Base-by-base conservation (phyloP, 805 yeast genomes). In the Metschnikowia colocasiae region DNA sequence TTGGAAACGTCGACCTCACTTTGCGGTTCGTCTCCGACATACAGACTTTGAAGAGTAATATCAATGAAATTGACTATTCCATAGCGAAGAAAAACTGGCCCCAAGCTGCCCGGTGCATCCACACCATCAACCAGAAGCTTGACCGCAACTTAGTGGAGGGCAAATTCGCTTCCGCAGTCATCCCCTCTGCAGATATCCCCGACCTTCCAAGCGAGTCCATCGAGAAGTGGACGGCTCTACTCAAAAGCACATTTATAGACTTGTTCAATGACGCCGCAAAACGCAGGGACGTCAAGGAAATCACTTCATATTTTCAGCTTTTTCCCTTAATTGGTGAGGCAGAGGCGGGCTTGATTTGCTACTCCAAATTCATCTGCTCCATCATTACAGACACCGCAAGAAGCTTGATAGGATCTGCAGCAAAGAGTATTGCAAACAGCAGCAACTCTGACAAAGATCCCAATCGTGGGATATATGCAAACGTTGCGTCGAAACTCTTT, bases 101-200 rank as follows among this genome's bases (percentile, higher is more conserved):
- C 25, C 62, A 78, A n/a, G 96, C 96, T 1, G 92, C 96, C 0
- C 70, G 69, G 45, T 78, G 89, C 15, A 84, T 90, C 4, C 54
- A 63, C 45, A 62, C 64, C 8, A 63, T 72, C 32, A 61, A 56
- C 20, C 54, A 60, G 26, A 59, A 67, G 47, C 66, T 92, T 32
- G 87, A 95, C 0, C 55, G 63, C 1, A 75, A 72, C 1, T 60
- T 85, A 13, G 69, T 75, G 20, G 53, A 65, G 13, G 91, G 96
- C 16, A 71, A 78, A 46, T 90, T 85, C 63, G 92, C 95, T 1
- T 76, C 82, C 42, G 81, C 75, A 38, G 87, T 86, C 58, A 92
- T 92, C 15, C 99, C 99, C 0, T 82, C 95, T 0, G 73, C 85
- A 9, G 95, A 88, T 47, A 74, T 90, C 13, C 96, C 97, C 0